Evolutionary conservation across 2,329 filamentous ascomycete genomes (phyloP), one percentile per base, ranked within the genome.

Genomic region (Fusarium longipes): DNA sequence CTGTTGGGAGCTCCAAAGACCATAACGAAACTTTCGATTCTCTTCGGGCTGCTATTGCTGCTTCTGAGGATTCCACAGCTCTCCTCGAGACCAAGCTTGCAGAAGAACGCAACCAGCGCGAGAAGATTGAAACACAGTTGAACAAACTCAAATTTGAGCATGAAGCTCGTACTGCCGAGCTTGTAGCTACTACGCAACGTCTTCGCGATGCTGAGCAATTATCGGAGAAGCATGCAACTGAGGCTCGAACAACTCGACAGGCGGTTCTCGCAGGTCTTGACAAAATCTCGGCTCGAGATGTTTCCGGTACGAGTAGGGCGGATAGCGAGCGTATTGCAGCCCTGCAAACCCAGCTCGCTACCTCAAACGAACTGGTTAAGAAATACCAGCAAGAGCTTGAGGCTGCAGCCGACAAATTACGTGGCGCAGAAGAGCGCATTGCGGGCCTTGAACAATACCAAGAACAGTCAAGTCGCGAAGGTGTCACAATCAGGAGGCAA

Each of bases 381-480:
- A 93, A 93, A 74, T 97, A 97, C 71, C 93, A 97, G 77, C 86
- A 90, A 63, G 94, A 96, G 60, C 95, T 94, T 1, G 93, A 99
- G 77, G 81, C 85, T 25, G 93, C 94, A 5, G 91, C 93, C 0
- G 93, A 97, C 75, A 96, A 94, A 76, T 84, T 99, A 52, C 91
- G 96, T 52, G 91, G 91, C 59, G 96, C 96, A 5, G 96, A 99
- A 79, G 96, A 98, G 81, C 90, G 96, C 39, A 98, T 99, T 77
- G 96, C 96, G 7, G 96, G 96, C 8, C 86, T 99, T 5, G 96
- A 99, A 78, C 93, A 93, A 27, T 98, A 98, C 77, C 96, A 99
- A 79, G 96, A 99, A 76, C 96, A 99, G 79, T 91, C 94, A 6
- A 98, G 94, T 78, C 88, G 96, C 42, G 96, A 99, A 78, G 93